Percentiles rank a stretch among this genome's conserved stretches.
Conservation (phyloP, 2,329 filamentous ascomycete species). For the Paraphoma sp. region DNA sequence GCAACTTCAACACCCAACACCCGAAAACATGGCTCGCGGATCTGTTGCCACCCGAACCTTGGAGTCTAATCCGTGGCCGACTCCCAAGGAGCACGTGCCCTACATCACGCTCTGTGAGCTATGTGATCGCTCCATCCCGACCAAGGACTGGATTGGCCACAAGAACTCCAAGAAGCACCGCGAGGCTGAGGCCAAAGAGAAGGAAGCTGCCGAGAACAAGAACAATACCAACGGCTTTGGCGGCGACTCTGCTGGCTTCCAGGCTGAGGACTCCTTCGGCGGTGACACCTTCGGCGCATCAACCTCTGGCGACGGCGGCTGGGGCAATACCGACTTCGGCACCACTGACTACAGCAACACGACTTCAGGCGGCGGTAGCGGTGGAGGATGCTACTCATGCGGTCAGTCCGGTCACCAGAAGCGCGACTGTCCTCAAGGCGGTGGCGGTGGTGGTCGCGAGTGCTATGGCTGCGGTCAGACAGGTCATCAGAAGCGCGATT, state of each 20-base stretch:
- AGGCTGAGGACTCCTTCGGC: conserved; percentile 21
- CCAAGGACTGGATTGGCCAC: conserved; percentile 40
- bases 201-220: conserved; percentile 11
- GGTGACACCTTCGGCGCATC: conserved; percentile 21
- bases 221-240: conserved; percentile 14
- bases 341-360: conserved; percentile 10
- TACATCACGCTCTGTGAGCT: conserved; percentile 35
- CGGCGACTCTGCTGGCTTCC: conserved; percentile 7
- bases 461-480: conserved; percentile 35
- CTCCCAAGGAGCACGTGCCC: conserved; percentile 25
- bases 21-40: conserved; percentile 15
- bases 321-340: conserved; percentile 23
- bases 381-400: conserved; percentile 32
- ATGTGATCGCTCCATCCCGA: conserved; percentile 39
- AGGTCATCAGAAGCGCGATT: conserved; percentile 36
- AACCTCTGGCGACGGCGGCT: conserved; percentile 27
- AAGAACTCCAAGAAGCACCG: conserved; percentile 43
- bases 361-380: conserved; percentile 11
- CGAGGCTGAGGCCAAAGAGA: conserved; percentile 27
- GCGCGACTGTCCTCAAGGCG: conserved; percentile 28
- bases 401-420: conserved; percentile 32
- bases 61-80: conserved; percentile 32
- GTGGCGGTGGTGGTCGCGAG: conserved; percentile 20
- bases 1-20: not conserved
- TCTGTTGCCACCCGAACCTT: conserved; percentile 7